Percentiles rank a stretch among this genome's conserved stretches.
Conservation (phyloP, 2,329 filamentous ascomycete species). For the Verticillium nubilum region DNA sequence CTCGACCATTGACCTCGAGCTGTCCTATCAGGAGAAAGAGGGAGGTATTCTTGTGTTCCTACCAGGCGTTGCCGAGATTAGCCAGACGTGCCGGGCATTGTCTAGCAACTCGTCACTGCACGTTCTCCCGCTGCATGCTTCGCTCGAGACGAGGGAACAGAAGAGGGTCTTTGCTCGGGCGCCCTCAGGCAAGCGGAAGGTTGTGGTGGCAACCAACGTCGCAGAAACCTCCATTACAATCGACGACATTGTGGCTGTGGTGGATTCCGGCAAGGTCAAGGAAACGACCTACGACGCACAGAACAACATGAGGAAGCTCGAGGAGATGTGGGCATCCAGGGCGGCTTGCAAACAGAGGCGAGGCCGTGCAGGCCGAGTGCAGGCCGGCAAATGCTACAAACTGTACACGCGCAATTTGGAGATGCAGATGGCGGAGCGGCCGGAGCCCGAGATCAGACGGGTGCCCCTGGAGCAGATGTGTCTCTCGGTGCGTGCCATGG, state of each 20-base stretch:
- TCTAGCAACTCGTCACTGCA: slow-evolving; percentile 59
- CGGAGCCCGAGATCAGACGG: slow-evolving; percentile 88
- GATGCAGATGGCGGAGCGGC: slow-evolving; percentile 76
- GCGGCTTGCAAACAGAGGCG: slow-evolving; percentile 93
- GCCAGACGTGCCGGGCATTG: slow-evolving; percentile 67
- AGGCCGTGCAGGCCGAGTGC: slow-evolving; percentile 88
- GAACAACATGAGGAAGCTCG: slow-evolving; percentile 89
- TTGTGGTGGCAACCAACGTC: slow-evolving; percentile 93
- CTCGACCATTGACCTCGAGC: slow-evolving; percentile 71
- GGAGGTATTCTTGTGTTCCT: slow-evolving; percentile 95
- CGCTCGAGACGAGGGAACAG: slow-evolving; percentile 82
- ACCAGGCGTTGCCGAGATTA: slow-evolving; percentile 88
- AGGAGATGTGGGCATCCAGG: slow-evolving; percentile 91
- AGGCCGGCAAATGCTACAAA: slow-evolving; percentile 90
- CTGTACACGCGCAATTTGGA: slow-evolving; percentile 86
- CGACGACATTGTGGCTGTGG: slow-evolving; percentile 92
- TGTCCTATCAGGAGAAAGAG: slow-evolving; percentile 57
- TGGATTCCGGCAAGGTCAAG: slow-evolving; percentile 92
- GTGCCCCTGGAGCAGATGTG: slow-evolving; percentile 94
- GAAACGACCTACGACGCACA: slow-evolving; percentile 90
- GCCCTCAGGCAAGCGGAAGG: slow-evolving; percentile 77
- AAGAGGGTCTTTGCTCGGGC: slow-evolving; percentile 75
- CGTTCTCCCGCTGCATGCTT: slow-evolving; percentile 85
- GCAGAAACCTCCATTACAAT: slow-evolving; percentile 99
- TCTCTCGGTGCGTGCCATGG: slow-evolving; percentile 92